Evolutionary conservation across 352 stramenopile species (phyloP).

Genomic region (Globisporangium solare): DNA sequence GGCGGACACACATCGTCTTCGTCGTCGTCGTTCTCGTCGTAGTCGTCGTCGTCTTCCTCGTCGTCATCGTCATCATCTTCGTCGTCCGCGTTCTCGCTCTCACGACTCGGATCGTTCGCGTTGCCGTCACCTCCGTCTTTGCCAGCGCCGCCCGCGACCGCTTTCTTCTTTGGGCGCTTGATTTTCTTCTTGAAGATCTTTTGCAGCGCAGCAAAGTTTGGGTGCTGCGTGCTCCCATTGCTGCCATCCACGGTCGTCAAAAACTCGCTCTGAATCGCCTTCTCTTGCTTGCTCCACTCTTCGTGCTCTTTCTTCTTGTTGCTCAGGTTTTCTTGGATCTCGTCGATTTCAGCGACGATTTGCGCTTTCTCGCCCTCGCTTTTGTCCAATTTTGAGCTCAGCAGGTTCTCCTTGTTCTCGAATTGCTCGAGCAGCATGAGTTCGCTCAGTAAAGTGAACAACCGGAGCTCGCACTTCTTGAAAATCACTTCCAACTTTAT

Average conservation of each 20-base stretch:
- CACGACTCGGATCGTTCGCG: conserved; percentile 26
- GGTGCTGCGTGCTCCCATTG: conserved; percentile 36
- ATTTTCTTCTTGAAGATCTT: conserved; percentile 92
- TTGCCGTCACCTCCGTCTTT: conserved; percentile 32
- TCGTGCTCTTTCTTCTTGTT: conserved; percentile 81
- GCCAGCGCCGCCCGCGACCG: conserved; percentile 4
- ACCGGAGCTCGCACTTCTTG: conserved; percentile 83
- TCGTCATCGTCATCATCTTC: conserved; percentile 75
- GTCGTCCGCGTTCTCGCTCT: conserved; percentile 61
- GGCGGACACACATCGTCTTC: conserved; percentile 89
- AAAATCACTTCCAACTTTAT: conserved; percentile 84
- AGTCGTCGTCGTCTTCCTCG: conserved; percentile 64
- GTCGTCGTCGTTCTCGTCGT: conserved; percentile 89
- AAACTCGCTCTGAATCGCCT: conserved; percentile 66
- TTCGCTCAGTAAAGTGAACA: conserved; percentile 86
- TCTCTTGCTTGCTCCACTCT: conserved; percentile 63
- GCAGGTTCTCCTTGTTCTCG: conserved; percentile 85
- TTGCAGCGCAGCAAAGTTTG: conserved; percentile 65
- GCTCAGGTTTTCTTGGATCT: conserved; percentile 70
- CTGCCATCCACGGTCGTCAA: conserved; percentile 60
- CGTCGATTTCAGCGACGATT: conserved; percentile 70
- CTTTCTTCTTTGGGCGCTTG: conserved; percentile 88
- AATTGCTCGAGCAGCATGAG: conserved; percentile 88
- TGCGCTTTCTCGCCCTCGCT: conserved; percentile 82
- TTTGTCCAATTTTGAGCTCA: conserved; percentile 85